Evolutionary conservation across 2,329 filamentous ascomycete species (phyloP).

Genomic region (Neophaeococcomyces mojaviensis): DNA sequence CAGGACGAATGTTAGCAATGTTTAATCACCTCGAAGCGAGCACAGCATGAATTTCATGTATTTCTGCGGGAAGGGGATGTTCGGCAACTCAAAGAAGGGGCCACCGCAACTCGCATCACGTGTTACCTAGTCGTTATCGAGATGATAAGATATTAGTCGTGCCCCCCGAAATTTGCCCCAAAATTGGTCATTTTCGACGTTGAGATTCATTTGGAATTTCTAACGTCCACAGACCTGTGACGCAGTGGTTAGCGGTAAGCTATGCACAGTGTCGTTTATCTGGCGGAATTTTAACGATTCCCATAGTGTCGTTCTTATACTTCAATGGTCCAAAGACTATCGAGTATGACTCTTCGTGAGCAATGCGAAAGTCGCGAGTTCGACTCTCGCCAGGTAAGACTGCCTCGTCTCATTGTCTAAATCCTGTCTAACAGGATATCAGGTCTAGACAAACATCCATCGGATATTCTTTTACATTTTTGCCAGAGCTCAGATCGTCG

Average conservation of each 20-base stretch:
- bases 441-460: no score
- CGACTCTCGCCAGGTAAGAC: conserved; percentile 30
- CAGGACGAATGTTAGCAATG: no score
- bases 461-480: no score
- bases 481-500: no score
- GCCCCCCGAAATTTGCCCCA: conserved; percentile 11
- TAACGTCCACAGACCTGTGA: conserved; percentile 25
- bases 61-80: no score
- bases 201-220: neutral
- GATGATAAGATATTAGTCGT: no score
- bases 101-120: no score
- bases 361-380: conserved; percentile 35
- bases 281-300: conserved; percentile 5
- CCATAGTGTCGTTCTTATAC: conserved; percentile 32
- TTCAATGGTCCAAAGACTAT: conserved; percentile 19
- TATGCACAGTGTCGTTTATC: neutral
- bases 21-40: no score
- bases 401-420: conserved; percentile 16
- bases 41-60: no score
- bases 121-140: no score
- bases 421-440: no score
- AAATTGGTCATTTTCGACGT: conserved; percentile 13
- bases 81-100: no score
- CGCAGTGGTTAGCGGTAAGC: conserved; percentile 29
- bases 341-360: conserved; percentile 26